Evolutionary conservation across 371 early-diverging fungal genomes (phyloP).

Genomic region (Apophysomyces trapeziformis): DNA sequence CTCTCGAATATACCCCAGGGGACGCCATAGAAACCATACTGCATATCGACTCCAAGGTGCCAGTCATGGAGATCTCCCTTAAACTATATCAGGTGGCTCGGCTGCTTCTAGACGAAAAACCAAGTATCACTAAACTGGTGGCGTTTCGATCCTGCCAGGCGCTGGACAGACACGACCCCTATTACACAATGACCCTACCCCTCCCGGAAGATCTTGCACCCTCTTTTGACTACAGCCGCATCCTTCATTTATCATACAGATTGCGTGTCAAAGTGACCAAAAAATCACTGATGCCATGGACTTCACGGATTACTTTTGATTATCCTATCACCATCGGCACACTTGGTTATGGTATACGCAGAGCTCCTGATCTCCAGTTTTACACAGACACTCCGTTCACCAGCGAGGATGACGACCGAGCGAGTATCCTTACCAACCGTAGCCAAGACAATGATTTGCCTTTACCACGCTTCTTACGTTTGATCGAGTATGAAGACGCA

Average conservation of each 20-base stretch:
- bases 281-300: conserved; percentile 18
- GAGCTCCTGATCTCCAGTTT: conserved; percentile 25
- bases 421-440: not conserved
- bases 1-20: conserved; percentile 37
- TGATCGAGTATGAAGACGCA: conserved; percentile 37
- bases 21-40: conserved; percentile 26
- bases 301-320: conserved; percentile 20
- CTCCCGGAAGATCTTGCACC: conserved; percentile 34
- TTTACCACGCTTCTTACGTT: conserved; percentile 30
- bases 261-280: conserved; percentile 32
- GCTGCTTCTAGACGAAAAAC: conserved; percentile 18
- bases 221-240: conserved; percentile 34
- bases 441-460: not conserved
- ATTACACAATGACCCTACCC: conserved; percentile 18
- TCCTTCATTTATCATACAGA: conserved; percentile 27
- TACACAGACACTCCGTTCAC: conserved; percentile 11
- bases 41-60: conserved; percentile 3
- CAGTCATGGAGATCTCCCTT: not conserved
- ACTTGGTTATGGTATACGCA: conserved; percentile 38
- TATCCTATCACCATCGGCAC: conserved; percentile 42
- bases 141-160: not conserved
- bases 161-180: conserved; percentile 14
- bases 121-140: not conserved
- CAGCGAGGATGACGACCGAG: not conserved
- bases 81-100: conserved; percentile 14